A percentile compares a stretch with the other conserved stretches of the same genome.
phyloP scores from a whole-genome alignment of 768 basidiomycete genomes.

The Tylopilus felleus region DNA sequence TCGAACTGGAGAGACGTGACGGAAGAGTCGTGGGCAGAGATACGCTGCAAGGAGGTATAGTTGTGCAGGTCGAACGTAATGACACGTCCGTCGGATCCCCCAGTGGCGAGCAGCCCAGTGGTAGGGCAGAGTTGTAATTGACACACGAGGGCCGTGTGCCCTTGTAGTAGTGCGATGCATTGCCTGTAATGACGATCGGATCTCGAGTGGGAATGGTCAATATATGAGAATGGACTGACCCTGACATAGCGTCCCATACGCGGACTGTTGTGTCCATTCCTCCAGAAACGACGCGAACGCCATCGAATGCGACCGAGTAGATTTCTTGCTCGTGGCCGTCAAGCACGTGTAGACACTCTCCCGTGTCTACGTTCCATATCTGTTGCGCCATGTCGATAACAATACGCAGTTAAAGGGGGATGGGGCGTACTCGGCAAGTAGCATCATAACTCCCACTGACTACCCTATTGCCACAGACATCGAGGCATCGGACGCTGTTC shows the following conservation, averaged over 20 bases:
- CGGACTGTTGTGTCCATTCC: constrained; percentile 92
- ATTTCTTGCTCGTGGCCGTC: constrained; percentile 85
- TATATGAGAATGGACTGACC: constrained; percentile 49
- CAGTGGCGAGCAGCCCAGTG: constrained; percentile 62
- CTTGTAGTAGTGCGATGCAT: constrained; percentile 82
- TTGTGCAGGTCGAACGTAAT: constrained; percentile 60
- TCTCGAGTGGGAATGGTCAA: neutral
- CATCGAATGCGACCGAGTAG: constrained; percentile 90
- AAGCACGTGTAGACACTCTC: constrained; percentile 79
- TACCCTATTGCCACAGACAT: constrained; percentile 77
- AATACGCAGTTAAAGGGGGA: neutral
- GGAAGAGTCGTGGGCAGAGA: constrained; percentile 86
- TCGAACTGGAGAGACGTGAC: constrained; percentile 89
- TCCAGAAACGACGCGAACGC: constrained; percentile 75
- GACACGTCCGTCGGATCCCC: constrained; percentile 85
- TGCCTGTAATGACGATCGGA: constrained; percentile 41
- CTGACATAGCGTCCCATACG: constrained; percentile 83
- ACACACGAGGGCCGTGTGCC: constrained; percentile 90
- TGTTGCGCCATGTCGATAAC: constrained; percentile 25
- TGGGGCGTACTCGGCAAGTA: constrained; percentile 66
- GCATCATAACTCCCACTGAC: constrained; percentile 95
- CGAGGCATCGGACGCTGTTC: constrained; percentile 82
- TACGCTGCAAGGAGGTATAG: constrained; percentile 51
- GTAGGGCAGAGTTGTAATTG: constrained; percentile 76
- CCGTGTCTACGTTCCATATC: constrained; percentile 91